Evolutionary conservation across 768 basidiomycete species (phyloP).

Genomic region (Vararia minispora): DNA sequence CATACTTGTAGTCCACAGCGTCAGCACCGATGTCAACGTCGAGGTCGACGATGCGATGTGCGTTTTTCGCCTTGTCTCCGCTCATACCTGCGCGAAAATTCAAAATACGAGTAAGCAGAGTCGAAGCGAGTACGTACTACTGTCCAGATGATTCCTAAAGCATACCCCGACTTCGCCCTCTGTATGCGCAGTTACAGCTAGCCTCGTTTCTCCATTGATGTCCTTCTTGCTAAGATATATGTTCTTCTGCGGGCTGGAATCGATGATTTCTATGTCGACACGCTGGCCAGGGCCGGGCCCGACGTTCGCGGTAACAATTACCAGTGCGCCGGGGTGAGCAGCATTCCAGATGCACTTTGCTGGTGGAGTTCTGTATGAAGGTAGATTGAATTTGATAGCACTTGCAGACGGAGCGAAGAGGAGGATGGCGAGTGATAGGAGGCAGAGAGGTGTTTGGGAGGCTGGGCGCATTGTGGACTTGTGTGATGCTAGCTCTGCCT

Average conservation of each 20-base stretch:
- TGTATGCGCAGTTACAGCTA: constrained; percentile 88
- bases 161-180: constrained; percentile 96
- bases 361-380: constrained; percentile 59
- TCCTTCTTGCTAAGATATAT: constrained; percentile 84
- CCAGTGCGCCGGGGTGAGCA: constrained; percentile 75
- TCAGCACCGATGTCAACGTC: constrained; percentile 98
- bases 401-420: constrained; percentile 20
- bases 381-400: constrained; percentile 83
- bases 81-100: constrained; percentile 1
- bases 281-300: constrained; percentile 66
- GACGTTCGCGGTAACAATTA: constrained; percentile 94
- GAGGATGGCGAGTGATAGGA: constrained; percentile 15
- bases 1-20: constrained; percentile 97
- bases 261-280: constrained; percentile 89
- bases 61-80: constrained; percentile 33
- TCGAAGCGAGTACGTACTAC: constrained; percentile 38
- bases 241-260: constrained; percentile 76
- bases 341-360: constrained; percentile 94
- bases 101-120: background rate
- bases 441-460: constrained; percentile 1
- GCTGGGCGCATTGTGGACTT: constrained; percentile 6
- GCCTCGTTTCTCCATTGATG: constrained; percentile 82
- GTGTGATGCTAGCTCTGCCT: no score
- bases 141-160: constrained; percentile 71
- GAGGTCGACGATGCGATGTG: constrained; percentile 70